Evolutionary conservation across 2,329 filamentous ascomycete species (phyloP).

Genomic region (Parascedosporium putredinis): DNA sequence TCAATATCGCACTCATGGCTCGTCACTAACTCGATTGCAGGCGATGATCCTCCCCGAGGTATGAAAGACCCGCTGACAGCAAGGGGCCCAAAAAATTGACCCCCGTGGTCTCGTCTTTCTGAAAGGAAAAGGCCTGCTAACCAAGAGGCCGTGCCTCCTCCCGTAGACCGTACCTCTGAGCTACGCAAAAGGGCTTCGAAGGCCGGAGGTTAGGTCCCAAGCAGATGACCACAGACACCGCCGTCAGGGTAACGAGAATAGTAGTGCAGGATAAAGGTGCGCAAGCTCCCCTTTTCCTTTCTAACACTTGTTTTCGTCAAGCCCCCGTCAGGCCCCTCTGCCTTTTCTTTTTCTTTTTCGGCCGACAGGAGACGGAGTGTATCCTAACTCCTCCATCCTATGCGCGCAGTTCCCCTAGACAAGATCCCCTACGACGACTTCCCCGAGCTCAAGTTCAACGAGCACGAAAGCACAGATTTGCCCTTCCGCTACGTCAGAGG

Average conservation of each 20-base stretch:
- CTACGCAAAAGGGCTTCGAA: slow-evolving; percentile 85
- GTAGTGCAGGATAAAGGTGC: slow-evolving; percentile 75
- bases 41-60: slow-evolving; percentile 91
- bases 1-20: too few species aligned
- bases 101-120: too few species aligned
- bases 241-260: slow-evolving; percentile 83
- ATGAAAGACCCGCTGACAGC: too few species aligned
- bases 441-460: slow-evolving; percentile 80
- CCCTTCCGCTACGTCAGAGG: slow-evolving; percentile 90
- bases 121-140: too few species aligned
- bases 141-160: too few species aligned
- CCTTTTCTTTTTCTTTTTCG: too few species aligned
- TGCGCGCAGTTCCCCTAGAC: slow-evolving; percentile 55
- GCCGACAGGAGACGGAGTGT: too few species aligned
- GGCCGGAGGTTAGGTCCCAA: slow-evolving; percentile 80
- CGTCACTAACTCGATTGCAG: slow-evolving; percentile 33
- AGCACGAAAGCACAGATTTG: slow-evolving; percentile 94
- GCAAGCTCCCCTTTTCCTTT: slow-evolving; percentile 15
- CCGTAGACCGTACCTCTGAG: slow-evolving; percentile 82
- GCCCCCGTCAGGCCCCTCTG: too few species aligned
- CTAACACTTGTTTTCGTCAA: too few species aligned
- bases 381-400: not conserved
- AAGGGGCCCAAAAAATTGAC: too few species aligned
- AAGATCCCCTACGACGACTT: slow-evolving; percentile 76
- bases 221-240: slow-evolving; percentile 98